phyloP scores from a whole-genome alignment of 163 green algal species.

The Picocystis sp. region DNA sequence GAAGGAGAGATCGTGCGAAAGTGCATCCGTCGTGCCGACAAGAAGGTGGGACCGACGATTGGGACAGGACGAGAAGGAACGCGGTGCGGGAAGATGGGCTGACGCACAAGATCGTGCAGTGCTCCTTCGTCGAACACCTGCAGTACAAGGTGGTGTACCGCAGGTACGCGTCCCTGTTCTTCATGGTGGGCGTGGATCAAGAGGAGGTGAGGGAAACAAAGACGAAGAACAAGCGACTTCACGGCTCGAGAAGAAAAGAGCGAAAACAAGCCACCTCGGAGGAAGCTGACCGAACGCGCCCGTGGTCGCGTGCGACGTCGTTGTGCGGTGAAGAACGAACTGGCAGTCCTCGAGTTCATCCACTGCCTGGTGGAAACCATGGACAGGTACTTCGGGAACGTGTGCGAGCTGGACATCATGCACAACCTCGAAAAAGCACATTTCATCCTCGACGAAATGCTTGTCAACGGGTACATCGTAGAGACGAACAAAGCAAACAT shows the following conservation, averaged over 20 bases:
- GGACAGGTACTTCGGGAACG: constrained; percentile 75
- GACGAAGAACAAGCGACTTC: no score
- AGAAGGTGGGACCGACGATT: constrained; percentile 40
- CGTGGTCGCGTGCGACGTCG: no score
- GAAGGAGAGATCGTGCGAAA: constrained; percentile 95
- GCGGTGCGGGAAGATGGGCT: not conserved
- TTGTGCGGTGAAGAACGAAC: constrained; percentile 48
- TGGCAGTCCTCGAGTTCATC: constrained; percentile 70
- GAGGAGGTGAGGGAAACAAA: constrained; percentile 59
- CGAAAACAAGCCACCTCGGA: no score
- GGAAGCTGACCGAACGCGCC: no score
- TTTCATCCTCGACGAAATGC: constrained; percentile 65
- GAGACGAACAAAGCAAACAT: constrained; percentile 84
- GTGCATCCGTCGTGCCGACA: constrained; percentile 76
- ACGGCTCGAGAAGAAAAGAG: no score
- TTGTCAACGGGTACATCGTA: constrained; percentile 75
- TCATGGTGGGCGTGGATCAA: constrained; percentile 87
- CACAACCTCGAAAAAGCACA: constrained; percentile 63
- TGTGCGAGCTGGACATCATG: constrained; percentile 89
- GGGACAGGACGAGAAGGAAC: not conserved
- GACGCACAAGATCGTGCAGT: constrained; percentile 35
- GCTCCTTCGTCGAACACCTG: constrained; percentile 88
- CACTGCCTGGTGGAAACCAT: constrained; percentile 76
- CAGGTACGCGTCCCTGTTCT: constrained; percentile 94
- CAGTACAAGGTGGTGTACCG: constrained; percentile 71